Conservation (phyloP, 179 eudicot genomes). For the Spinacia oleracea region DNA sequence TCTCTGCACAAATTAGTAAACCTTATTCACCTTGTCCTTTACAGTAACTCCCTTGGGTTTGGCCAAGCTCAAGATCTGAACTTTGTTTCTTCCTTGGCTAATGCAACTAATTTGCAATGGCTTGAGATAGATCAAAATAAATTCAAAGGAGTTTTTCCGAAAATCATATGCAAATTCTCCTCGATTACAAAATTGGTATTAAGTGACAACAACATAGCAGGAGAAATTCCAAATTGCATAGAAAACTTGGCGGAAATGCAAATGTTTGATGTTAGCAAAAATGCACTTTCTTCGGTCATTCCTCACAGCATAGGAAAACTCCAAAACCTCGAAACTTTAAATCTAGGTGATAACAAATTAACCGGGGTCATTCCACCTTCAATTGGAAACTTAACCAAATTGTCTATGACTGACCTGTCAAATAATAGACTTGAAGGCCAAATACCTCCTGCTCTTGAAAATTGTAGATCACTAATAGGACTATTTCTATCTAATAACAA, state of each 20-base stretch:
- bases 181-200: not conserved
- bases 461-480: constrained; percentile 8
- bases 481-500: constrained; percentile 27
- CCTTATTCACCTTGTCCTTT: constrained; percentile 5
- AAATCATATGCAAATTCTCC: constrained; percentile 32
- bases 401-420: constrained; percentile 5
- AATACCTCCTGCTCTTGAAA: constrained; percentile 30
- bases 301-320: constrained; percentile 28
- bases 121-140: constrained; percentile 15
- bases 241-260: constrained; percentile 18
- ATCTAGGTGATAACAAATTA: constrained; percentile 17
- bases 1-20: constrained; percentile 20
- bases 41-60: constrained; percentile 25
- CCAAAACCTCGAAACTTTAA: not conserved
- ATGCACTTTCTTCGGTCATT: constrained; percentile 29
- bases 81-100: constrained; percentile 32
- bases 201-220: constrained; percentile 21
- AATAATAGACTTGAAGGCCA: constrained; percentile 26
- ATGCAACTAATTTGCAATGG: constrained; percentile 23
- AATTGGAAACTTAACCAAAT: constrained; percentile 36
- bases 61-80: constrained; percentile 21
- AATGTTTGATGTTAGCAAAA: not conserved
- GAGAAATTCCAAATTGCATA: constrained; percentile 32
- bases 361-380: constrained; percentile 31
- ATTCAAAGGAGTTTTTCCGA: constrained; percentile 30